A percentile compares a stretch with the other conserved stretches of the same genome.
Evolutionary conservation across 768 basidiomycete genomes (phyloP).

Genomic region (Suillus bovinus): DNA sequence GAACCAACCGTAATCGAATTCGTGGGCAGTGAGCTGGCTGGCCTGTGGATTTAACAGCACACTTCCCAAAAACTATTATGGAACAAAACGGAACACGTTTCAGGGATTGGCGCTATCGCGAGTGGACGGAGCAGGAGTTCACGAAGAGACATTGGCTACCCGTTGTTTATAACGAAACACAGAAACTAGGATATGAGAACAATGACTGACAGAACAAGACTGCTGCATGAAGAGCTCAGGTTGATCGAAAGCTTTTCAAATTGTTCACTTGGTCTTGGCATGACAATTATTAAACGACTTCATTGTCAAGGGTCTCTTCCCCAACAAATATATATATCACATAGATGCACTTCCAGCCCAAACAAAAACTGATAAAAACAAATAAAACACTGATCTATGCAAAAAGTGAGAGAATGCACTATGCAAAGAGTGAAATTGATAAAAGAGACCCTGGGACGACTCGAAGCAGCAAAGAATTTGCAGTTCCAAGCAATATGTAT

Average conservation of each 20-base stretch:
- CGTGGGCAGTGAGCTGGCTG: background rate
- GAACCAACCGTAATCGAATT: background rate
- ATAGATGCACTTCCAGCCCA: slow-evolving; percentile 24
- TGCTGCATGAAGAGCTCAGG: background rate
- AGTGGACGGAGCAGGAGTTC: background rate
- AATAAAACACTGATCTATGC: slow-evolving; percentile 32
- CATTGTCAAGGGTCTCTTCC: slow-evolving; percentile 10
- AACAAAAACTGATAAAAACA: slow-evolving; percentile 32
- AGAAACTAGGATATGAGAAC: background rate
- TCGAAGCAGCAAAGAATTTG: slow-evolving; percentile 7
- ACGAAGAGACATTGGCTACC: background rate
- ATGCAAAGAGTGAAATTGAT: slow-evolving; percentile 4
- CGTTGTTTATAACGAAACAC: background rate
- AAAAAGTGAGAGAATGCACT: slow-evolving; percentile 9
- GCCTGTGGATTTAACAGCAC: background rate
- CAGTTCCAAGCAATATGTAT: slow-evolving; percentile 18
- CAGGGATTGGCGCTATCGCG: background rate
- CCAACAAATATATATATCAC: slow-evolving; percentile 35
- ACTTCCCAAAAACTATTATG: background rate
- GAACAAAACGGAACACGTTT: background rate
- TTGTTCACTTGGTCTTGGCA: background rate
- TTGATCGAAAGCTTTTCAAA: slow-evolving; percentile 1
- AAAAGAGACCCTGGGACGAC: background rate
- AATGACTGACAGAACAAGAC: slow-evolving; percentile 1
- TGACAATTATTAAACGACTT: background rate